These are phyloP conservation scores for Aegilops bicornis DNA, from an alignment of 176 grass and related monocot genomes.

Conservation along the genomic window DNA sequence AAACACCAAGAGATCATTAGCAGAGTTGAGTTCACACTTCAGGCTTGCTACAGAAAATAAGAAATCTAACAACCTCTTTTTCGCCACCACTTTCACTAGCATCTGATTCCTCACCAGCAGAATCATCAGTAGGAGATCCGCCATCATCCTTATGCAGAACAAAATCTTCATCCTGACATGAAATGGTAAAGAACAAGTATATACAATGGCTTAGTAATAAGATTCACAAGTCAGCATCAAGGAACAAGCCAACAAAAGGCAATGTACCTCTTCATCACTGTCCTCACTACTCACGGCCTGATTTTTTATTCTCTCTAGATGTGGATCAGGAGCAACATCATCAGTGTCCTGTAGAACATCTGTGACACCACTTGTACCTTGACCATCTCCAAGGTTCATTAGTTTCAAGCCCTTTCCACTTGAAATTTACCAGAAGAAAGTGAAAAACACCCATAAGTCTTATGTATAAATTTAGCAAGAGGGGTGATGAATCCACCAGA, in stretches of 20 bases:
- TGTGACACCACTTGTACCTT: constrained; percentile 67
- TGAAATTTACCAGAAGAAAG: constrained; percentile 37
- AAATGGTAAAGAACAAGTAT: constrained; percentile 9
- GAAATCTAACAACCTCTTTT: constrained; percentile 61
- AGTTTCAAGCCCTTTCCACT: constrained; percentile 92
- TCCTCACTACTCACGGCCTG: constrained; percentile 77
- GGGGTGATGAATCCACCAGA: not conserved
- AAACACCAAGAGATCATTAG: constrained; percentile 21
- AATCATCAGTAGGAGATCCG: constrained; percentile 97
- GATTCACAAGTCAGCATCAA: constrained; percentile 22
- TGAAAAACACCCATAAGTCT: constrained; percentile 10
- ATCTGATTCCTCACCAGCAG: constrained; percentile 83
- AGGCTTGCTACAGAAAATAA: constrained; percentile 7
- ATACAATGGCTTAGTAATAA: not conserved
- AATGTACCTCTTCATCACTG: constrained; percentile 96
- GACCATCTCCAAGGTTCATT: constrained; percentile 86
- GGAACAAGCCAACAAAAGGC: constrained; percentile 14
- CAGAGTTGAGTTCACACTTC: not conserved
- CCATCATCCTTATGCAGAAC: constrained; percentile 92
- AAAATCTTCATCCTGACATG: constrained; percentile 94
- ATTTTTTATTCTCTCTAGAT: constrained; percentile 77
- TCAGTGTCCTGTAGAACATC: constrained; percentile 76
- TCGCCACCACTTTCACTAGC: constrained; percentile 81
- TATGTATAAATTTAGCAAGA: constrained; percentile 25
- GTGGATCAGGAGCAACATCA: constrained; percentile 77